Evolutionary conservation across 805 yeast species (phyloP), one percentile per base, ranked within the genome.

Genomic region (Ogataea glucozyma): DNA sequence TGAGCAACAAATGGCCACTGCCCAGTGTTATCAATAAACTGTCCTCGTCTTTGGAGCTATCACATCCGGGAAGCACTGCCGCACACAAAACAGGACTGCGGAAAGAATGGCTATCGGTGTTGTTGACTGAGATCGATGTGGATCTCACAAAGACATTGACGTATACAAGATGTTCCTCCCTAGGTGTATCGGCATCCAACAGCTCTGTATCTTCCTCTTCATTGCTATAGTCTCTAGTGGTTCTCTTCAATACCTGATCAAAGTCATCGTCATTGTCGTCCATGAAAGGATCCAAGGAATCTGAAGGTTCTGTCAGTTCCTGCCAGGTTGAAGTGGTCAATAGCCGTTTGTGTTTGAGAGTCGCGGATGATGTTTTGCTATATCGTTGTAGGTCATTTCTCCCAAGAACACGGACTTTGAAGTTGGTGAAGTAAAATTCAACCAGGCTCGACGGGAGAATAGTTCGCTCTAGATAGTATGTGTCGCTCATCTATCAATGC

Each of bases 121-220:
- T 46, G 32, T 52, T 48, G 3, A 61, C 51, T 5, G 54, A 44
- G 16, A 61, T 49, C 5, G 66, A 60, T 4, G 58, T 58, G 17
- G 46, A 37, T 9, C 49, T 41, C 13, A 61, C 42, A 14, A 43
- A 46, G 3, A 61, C n/a, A 31, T 52, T 53, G 16, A 57, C 54
- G n/a, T 26, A 30, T 10, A 48, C 10, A 3, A 43, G n/a, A 21
- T 30, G 40, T 5, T 41, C 38, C 1, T 26, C n/a, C n/a, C n/a
- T 16, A 3, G 37, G 26, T 6, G 24, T 14, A 19, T 32, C 32
- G 1, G 29, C 32, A 12, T 17, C 38, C 4, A 23, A 14, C 22
- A 27, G 21, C 12, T 24, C 24, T 38, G 30, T 27, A 16, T 40
- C 47, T 7, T 37, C 34, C 30, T 38, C 44, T 6, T 16, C 19